Evolutionary conservation across 1,284 basidiomycete species (phyloP), one percentile per base, ranked within the genome.

Genomic region (Austroboletus rostrupii): DNA sequence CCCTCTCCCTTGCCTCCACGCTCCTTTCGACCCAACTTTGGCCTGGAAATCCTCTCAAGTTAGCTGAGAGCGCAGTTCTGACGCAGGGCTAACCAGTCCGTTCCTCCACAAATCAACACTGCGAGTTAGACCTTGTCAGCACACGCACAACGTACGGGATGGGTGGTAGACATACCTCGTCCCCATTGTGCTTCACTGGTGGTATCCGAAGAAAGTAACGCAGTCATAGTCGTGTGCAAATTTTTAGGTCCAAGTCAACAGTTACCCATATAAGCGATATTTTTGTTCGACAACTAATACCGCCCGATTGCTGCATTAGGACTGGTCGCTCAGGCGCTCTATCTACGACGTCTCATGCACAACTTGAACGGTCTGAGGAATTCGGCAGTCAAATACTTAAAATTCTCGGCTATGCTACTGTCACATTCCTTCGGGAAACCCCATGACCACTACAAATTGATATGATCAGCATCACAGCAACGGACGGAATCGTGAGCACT

Each of bases 31-130:
- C 84, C 84, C 21, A 86, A 72, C 62, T 79, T 81, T 40, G 79
- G 75, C 83, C 83, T 85, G 60, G 31, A 60, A 52, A 53, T 36
- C 50, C 50, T 54, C 47, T 26, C 23, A 43, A 50, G 54, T 64
- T 53, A 58, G 58, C 43, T 54, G 49, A 59, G 29, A 50, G 33
- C 17, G 50, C 53, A 29, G 28, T 40, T 41, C 8, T 29, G 21
- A 45, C 8, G 16, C 43, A 26, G 35, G 28, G 29, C 79, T 61
- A 69, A 87, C 90, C 90, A 92, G 72, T 92, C 90, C 40, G 87
- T 91, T 50, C 90, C 90, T 43, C 90, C 90, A 57, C 84, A 87
- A 56, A 92, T 83, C 57, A 92, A 69, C 45, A 92, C 90, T 91
- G n/a, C 11, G 26, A 26, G 23, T 50, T 52, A 33, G 6, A 47